Base-by-base conservation (phyloP, 371 early-diverging fungal genomes). In the Polyrhizophydium stewartii region DNA sequence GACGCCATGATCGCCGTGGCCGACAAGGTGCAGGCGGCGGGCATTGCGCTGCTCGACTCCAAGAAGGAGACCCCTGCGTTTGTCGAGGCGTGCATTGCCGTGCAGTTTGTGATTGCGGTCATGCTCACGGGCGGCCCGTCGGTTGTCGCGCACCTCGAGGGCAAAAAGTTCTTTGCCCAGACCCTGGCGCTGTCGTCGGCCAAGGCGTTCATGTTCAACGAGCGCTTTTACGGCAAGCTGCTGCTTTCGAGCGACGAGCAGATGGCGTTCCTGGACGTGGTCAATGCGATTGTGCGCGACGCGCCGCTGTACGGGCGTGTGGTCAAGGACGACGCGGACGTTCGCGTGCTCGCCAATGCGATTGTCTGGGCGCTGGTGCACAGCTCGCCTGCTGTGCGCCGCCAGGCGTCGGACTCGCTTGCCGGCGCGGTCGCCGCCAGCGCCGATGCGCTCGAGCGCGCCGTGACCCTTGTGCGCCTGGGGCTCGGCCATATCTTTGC, bases 161-260 rank as follows among this genome's bases (percentile, higher is more conserved):
- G 58, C 22, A 66, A 65, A 28, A 62, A 64, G 32, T 55, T 66
- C 37, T 51, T 74, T 25, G 41, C 56, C 28, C 64, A 56, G 12
- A 43, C 63, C 21, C 61, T 69, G 16, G 24, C 70, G 5, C 31
- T 32, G n/a, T 33, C 71, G 10, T 61, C 68, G 33, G 79, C 78
- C 46, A 89, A 88, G 60, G 87, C 91, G 17, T 87, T 89, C 61
- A 74, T 92, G 33, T 68, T 92, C 50, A 87, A 87, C 83, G 92
- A 92, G 59, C 89, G 88, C 72, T 85, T 89, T 24, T 92, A 87
- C 65, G 81, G 83, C 58, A 92, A 92, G 69, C 81, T 91, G 40
- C 65, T 84, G 5, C 71, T 71, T 19, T 70, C 82, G 2, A 79
- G 82, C n/a, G 92, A 92, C 62, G 85, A 85, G 31, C 73, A 74